A percentile compares a stretch with the other conserved stretches of the same genome.
Conservation (phyloP, 257 asterid species). For the Primulina eburnea region DNA sequence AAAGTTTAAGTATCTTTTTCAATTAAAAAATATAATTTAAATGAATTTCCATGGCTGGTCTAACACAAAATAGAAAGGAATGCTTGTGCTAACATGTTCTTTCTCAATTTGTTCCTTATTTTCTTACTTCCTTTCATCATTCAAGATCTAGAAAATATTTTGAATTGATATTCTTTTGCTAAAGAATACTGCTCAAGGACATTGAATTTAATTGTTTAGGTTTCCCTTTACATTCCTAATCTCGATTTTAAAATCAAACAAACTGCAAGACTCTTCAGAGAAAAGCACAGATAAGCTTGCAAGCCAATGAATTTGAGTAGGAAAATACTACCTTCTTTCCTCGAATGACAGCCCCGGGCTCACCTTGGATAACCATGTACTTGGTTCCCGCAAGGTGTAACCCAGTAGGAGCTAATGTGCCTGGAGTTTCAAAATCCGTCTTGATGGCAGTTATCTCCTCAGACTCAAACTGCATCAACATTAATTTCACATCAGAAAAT, state of each 20-base stretch:
- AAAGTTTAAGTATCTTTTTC: not conserved
- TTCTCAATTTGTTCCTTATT: not conserved
- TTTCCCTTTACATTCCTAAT: not conserved
- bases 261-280: not conserved
- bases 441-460: constrained; percentile 51
- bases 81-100: not conserved
- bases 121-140: no score
- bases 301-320: constrained; percentile 3
- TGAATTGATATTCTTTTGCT: not conserved
- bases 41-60: not conserved
- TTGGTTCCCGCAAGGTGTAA: constrained; percentile 62
- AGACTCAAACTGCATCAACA: constrained; percentile 48
- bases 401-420: constrained; percentile 74
- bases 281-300: not conserved
- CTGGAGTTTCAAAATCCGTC: constrained; percentile 58
- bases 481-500: not conserved
- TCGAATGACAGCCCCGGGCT: constrained; percentile 60
- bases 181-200: not conserved
- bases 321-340: constrained; percentile 65
- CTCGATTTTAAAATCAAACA: not conserved
- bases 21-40: no score
- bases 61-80: not conserved
- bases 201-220: no score
- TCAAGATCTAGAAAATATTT: not conserved
- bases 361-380: constrained; percentile 80